Base-by-base conservation (phyloP, 768 basidiomycete genomes). In the Pholiota conissans region DNA sequence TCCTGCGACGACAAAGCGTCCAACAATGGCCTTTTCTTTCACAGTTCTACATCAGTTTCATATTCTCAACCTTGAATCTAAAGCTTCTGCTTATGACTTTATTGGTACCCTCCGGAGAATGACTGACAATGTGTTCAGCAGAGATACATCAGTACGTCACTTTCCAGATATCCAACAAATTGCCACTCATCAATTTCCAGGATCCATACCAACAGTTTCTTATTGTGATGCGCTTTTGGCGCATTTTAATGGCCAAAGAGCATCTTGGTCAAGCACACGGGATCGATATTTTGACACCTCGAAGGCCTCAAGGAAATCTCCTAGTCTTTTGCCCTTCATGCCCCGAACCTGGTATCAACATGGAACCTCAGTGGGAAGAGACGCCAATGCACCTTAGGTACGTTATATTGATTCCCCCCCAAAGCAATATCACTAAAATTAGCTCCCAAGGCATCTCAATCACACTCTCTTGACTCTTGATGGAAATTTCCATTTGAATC, bases 401-500 rank as follows among this genome's bases (percentile, higher is more conserved):
- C 0, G 50, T 40, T 2, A 49, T n/a, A n/a, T n/a, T n/a, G n/a
- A n/a, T n/a, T n/a, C n/a, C n/a, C n/a, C n/a, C n/a, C n/a, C n/a
- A n/a, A n/a, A n/a, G n/a, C n/a, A n/a, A n/a, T n/a, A n/a, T n/a
- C n/a, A n/a, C n/a, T n/a, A n/a, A n/a, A n/a, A n/a, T n/a, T n/a
- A n/a, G n/a, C n/a, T n/a, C n/a, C n/a, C n/a, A n/a, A 69, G 70
- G 2, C 69, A 72, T 35, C 27, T 69, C 0, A 65, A 64, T 26
- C 65, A 67, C 30, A 39, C 48, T 0, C 65, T 65, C 28, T 10
- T 51, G 2, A 68, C 68, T 0, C n/a, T 56, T 1, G 68, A 72
- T 47, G 68, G n/a, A n/a, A n/a, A n/a, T n/a, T n/a, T n/a, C n/a
- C n/a, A n/a, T n/a, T n/a, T n/a, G n/a, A n/a, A n/a, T 39, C 59